Base-by-base conservation (phyloP, 257 asterid genomes). In the Solanum virginianum region DNA sequence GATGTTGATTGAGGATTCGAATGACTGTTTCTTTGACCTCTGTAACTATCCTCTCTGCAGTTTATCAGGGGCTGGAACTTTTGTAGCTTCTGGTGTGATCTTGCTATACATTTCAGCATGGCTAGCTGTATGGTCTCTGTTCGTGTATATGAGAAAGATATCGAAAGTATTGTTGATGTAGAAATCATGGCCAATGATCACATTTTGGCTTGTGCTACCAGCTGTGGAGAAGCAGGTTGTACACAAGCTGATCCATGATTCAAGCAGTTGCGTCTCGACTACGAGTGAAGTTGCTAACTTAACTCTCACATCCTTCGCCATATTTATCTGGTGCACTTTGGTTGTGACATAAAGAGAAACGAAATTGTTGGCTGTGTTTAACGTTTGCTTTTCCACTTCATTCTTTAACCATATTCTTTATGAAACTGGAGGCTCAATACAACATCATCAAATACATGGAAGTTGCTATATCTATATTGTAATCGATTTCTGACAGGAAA, bases 61-160 rank as follows among this genome's bases (percentile, higher is more conserved):
- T 86, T 87, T 96, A 55, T 89, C 86, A 60, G 97, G 91, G 74
- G 87, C 90, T 8, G 92, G 88, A 80, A 68, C 90, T 24, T 86
- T 93, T 18, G 91, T 90, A 10, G 85, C 92, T 84, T 90, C 94
- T 26, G 98, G 98, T 86, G 94, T 92, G 80, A 71, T 90, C 55
- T 87, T 94, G 92, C 95, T 94, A 39, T 93, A 94, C 82, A 82
- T 91, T 72, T 94, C 98, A n/a, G 98, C 97, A 45, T 92, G 97
- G 97, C 95, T 94, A 45, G 93, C 98, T 20, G 51, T 92, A 49
- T 95, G 97, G 97, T 95, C 98, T 66, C 85, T 95, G 87, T 84
- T 88, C 22, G 97, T 93, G 86, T 95, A 95, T 36, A 86, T 91
- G 93, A 89, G 91, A 66, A 95, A 95, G 94, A 92, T 95, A 62